Base-by-base conservation (phyloP, 805 yeast genomes). In the Saccharomycopsis fermentans region DNA sequence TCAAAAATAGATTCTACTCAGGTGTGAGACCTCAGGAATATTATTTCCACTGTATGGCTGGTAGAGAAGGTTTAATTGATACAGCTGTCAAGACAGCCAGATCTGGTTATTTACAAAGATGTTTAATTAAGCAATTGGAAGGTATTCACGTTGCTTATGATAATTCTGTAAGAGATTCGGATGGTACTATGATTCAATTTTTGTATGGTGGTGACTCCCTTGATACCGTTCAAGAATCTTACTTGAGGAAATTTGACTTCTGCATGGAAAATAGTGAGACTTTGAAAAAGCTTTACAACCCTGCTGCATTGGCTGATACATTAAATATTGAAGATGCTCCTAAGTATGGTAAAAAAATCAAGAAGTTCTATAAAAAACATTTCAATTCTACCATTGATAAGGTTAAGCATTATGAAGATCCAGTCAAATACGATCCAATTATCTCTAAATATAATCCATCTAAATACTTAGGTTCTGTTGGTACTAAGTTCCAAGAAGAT, bases 11-110 rank as follows among this genome's bases (percentile, higher is more conserved):
- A 66, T 94, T 94, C 83, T 95, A 90, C 72, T 90, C 97, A 47
- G 99, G 99, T 73, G 87, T 94, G 65, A 83, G 89, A 71, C 99
- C 99, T 4, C 99, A 94, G 74, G 99, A 94, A 73, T 94, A 95
- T 74, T 94, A 91, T 71, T 94, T 95, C 94, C 99, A 94, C 76
- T 94, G 98, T 79, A 94, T 94, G 99, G 99, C 99, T 58, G 99
- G 99, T 75, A 87, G 99, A 78, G 99, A 94, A 79, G 99, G 99
- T 77, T 82, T 94, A 69, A 94, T 94, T 76, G 99, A 94, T 80
- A 94, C 99, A 61, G 99, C 99, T 55, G 99, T 94, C 64, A 94
- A 94, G 75, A 94, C 99, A 9, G 89, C 97, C 21, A 85, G 97
- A 75, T 91, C 98, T 61, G 99, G 99, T 70, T 94, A 94, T 74